Conservation (phyloP, 2,329 filamentous ascomycete genomes). For the Lachnellula subtilissima region DNA sequence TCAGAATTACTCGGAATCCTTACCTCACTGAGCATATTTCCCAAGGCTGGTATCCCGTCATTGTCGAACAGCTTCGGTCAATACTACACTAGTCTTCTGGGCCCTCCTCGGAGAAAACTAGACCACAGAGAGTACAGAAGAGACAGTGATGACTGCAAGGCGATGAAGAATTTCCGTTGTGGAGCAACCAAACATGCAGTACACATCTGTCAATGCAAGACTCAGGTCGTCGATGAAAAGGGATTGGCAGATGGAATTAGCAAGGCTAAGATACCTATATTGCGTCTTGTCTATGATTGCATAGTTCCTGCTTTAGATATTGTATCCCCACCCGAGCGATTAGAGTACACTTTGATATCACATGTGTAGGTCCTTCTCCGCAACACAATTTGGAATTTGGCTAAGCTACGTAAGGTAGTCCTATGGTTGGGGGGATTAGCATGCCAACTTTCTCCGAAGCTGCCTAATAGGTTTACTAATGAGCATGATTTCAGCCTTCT, state of each 20-base stretch:
- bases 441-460: slow-evolving; percentile 6
- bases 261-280: slow-evolving; percentile 7
- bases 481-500: slow-evolving; percentile 1
- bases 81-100: slow-evolving; percentile 12
- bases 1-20: slow-evolving; percentile 2
- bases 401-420: neutral
- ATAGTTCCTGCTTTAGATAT: neutral
- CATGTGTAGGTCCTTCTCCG: slow-evolving; percentile 6
- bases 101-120: slow-evolving; percentile 3
- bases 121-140: slow-evolving; percentile 10
- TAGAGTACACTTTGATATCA: slow-evolving; percentile 12
- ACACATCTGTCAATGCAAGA: slow-evolving; percentile 6
- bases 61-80: slow-evolving; percentile 5
- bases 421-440: slow-evolving; percentile 10
- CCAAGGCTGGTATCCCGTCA: slow-evolving; percentile 11
- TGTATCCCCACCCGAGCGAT: neutral
- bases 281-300: slow-evolving; percentile 3
- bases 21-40: slow-evolving; percentile 1
- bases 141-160: slow-evolving; percentile 2
- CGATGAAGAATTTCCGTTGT: neutral
- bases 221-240: neutral
- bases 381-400: neutral
- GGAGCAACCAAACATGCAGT: slow-evolving; percentile 2
- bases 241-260: slow-evolving; percentile 1
- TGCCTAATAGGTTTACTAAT: slow-evolving; percentile 4